Conservation (phyloP, 2,329 filamentous ascomycete species). For the Truncatella angustata region DNA sequence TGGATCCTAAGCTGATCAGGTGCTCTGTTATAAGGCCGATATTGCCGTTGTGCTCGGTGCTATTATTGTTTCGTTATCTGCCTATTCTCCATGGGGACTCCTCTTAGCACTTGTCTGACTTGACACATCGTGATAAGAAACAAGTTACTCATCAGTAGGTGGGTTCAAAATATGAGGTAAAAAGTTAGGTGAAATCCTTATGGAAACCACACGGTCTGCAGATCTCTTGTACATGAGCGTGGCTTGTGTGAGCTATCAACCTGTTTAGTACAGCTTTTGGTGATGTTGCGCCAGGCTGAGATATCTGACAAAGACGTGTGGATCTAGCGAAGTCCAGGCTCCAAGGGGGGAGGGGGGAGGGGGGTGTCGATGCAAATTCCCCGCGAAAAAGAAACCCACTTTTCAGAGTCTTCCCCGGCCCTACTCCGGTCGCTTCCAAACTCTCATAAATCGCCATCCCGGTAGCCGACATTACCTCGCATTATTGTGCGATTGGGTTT, state of each 20-base stretch:
- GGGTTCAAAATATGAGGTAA: no score
- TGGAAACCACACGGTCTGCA: no score
- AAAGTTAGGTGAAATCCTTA: no score
- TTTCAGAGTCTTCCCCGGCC: slow-evolving; percentile 20
- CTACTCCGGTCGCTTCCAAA: slow-evolving; percentile 25
- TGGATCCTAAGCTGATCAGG: slow-evolving; percentile 3
- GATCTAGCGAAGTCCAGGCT: neutral
- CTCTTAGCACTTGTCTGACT: no score
- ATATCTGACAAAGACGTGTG: neutral
- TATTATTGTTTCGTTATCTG: slow-evolving; percentile 2
- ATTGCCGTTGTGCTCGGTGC: slow-evolving; percentile 3
- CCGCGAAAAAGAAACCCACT: slow-evolving; percentile 13
- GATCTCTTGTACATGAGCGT: no score
- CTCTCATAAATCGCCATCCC: slow-evolving; percentile 11
- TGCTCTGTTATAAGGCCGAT: slow-evolving; percentile 7
- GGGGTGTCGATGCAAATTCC: slow-evolving; percentile 2
- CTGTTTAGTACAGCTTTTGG: neutral
- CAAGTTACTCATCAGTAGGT: no score
- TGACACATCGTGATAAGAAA: no score
- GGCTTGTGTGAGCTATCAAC: no score
- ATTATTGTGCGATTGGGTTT: no score
- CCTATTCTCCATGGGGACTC: neutral
- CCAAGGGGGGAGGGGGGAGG: no score
- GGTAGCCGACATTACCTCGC: neutral
- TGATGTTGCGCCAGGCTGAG: neutral